Conservation (phyloP, 176 grass and related monocot genomes). For the Guadua angustifolia region DNA sequence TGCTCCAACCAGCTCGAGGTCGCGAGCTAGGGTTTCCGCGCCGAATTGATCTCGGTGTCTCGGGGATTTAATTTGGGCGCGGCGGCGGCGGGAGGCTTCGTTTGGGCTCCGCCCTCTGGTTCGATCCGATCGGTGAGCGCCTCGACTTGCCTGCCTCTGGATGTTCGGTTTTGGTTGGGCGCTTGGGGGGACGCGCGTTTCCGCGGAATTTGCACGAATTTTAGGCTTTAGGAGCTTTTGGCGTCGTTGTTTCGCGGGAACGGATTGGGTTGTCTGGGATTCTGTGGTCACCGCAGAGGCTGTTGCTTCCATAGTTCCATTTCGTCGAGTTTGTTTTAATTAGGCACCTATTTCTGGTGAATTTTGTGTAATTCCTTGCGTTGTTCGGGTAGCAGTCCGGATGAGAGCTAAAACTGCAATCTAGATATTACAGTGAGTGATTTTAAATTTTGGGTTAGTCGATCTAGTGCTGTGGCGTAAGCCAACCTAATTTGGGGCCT, state of each 20-base stretch:
- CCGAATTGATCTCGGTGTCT: not conserved
- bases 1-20: not conserved
- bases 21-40: not conserved
- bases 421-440: not conserved
- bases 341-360: not conserved
- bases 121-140: constrained; percentile 40
- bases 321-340: not conserved
- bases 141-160: not conserved
- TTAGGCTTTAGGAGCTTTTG: not conserved
- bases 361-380: not conserved
- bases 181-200: not conserved
- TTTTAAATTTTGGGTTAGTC: constrained; percentile 10
- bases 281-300: not conserved
- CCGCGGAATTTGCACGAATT: not conserved
- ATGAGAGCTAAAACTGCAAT: not conserved
- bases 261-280: not conserved
- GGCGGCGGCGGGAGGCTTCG: not conserved
- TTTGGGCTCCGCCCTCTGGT: not conserved
- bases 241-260: not conserved
- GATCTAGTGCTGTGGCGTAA: not conserved
- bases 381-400: not conserved
- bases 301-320: not conserved
- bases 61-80: not conserved
- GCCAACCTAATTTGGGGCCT: constrained; percentile 16
- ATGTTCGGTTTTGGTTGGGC: not conserved